Percentiles rank a stretch among this genome's conserved stretches.
phyloP scores from a whole-genome alignment of 176 grass and related monocot species.

The Cocos nucifera region DNA sequence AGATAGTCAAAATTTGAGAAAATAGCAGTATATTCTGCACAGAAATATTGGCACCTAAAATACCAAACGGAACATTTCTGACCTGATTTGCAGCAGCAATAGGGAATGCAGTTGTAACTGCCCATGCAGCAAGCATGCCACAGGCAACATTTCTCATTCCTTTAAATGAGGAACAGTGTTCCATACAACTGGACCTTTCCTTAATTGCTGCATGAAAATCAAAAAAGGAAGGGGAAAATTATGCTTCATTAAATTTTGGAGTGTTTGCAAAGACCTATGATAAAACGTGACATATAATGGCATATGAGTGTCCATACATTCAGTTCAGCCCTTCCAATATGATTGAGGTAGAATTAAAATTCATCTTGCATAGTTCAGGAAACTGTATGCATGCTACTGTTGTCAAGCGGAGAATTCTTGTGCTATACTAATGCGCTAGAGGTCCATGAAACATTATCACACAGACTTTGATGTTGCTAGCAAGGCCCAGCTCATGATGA shows the following conservation, averaged over 20 bases:
- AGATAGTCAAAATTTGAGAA: not conserved
- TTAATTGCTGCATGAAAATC: constrained; percentile 8
- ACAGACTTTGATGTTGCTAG: too few species aligned
- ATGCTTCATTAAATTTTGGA: not conserved
- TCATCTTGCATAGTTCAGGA: too few species aligned
- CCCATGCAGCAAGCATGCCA: constrained; percentile 65
- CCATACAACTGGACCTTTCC: not conserved
- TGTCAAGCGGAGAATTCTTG: too few species aligned
- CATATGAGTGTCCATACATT: too few species aligned
- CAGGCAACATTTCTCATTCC: constrained; percentile 53
- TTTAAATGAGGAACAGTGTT: not conserved
- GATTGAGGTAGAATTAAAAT: too few species aligned
- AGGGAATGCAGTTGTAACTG: constrained; percentile 52
- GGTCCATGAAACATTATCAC: too few species aligned
- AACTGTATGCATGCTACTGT: too few species aligned
- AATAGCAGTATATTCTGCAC: not conserved
- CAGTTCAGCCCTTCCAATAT: too few species aligned
- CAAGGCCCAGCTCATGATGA: too few species aligned
- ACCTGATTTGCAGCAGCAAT: constrained; percentile 74
- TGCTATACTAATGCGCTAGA: too few species aligned
- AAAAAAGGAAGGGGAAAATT: not conserved
- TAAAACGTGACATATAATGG: too few species aligned
- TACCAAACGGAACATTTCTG: not conserved
- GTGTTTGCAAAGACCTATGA: too few species aligned
- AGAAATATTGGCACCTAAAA: not conserved